phyloP scores from a whole-genome alignment of 164 flowering plant species.

The Pachysandra terminalis region DNA sequence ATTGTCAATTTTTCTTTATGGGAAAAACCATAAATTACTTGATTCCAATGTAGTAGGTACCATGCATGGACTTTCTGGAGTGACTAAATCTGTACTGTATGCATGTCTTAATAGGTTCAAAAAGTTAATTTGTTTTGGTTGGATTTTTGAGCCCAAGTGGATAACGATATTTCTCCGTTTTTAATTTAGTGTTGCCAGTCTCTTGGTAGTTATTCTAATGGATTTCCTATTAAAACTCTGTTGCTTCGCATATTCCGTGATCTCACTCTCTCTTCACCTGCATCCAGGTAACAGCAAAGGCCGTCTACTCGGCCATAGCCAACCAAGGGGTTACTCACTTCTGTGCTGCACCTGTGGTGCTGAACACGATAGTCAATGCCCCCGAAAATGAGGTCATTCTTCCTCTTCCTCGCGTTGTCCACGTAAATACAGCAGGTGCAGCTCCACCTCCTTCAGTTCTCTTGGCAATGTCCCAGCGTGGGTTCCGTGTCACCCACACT shows the following conservation, averaged over 20 bases:
- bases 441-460: constrained; percentile 90
- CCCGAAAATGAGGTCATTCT: constrained; percentile 56
- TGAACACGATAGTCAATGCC: constrained; percentile 77
- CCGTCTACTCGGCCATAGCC: constrained; percentile 76
- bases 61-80: no score
- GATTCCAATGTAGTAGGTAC: no score
- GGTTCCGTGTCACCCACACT: constrained; percentile 86
- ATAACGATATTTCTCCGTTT: no score
- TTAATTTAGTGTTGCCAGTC: not conserved
- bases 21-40: no score
- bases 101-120: not conserved
- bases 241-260: not conserved
- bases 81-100: no score
- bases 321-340: constrained; percentile 78
- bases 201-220: not conserved
- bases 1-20: no score
- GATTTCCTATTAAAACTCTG: no score
- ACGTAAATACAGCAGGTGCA: constrained; percentile 94
- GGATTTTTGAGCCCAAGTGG: no score
- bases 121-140: no score
- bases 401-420: constrained; percentile 75
- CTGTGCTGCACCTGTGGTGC: constrained; percentile 98
- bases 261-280: not conserved
- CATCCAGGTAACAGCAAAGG: constrained; percentile 80
- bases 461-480: constrained; percentile 56